Base-by-base conservation (phyloP, 352 stramenopile genomes). In the Elongisporangium anandrum region DNA sequence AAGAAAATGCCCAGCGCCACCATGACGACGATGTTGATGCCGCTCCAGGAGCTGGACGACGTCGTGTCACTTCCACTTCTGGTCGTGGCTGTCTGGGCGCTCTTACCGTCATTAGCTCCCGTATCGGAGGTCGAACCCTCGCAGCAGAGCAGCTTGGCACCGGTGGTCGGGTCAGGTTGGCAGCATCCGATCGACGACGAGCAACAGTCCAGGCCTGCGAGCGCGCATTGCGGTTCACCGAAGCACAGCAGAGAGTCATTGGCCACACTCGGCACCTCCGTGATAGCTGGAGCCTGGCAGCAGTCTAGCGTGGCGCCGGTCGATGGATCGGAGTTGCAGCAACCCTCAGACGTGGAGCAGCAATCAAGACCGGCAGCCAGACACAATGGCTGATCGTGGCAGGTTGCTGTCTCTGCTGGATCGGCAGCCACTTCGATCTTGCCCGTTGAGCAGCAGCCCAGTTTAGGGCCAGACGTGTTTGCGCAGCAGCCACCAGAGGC, bases 401-500 rank as follows among this genome's bases (percentile, higher is more conserved):
- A 88, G 50, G 57, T 60, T 6, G 57, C 56, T 26, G 54, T 45
- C 5, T 57, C 57, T 4, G 26, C 56, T 2, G 61, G 58, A 3
- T 55, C 17, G 17, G 39, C 39, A 5, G 67, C 29, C 9, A 15
- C 29, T 9, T 15, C 38, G 51, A 55, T 50, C 13, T 47, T 59
- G 7, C 61, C 52, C 4, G 57, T 52, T 19, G 61, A 68, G 57
- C 77, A 87, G 54, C 77, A 87, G 64, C 72, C 69, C 19, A 88
- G 58, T 38, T 70, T 67, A 7, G 51, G 58, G 8, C 65, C 73
- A n/a, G 60, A 60, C 3, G 24, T 34, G 21, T 60, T 63, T 10
- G 71, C 63, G 64, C 78, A 88, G 58, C 78, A 85, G 10, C 78
- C 78, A 39, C 66, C 66, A 20, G 72, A 65, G 2, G 58, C 57